Percentiles rank a stretch among this genome's conserved stretches.
Evolutionary conservation across 805 yeast species (phyloP).

Genomic region (Wickerhamiella vanderwaltii): DNA sequence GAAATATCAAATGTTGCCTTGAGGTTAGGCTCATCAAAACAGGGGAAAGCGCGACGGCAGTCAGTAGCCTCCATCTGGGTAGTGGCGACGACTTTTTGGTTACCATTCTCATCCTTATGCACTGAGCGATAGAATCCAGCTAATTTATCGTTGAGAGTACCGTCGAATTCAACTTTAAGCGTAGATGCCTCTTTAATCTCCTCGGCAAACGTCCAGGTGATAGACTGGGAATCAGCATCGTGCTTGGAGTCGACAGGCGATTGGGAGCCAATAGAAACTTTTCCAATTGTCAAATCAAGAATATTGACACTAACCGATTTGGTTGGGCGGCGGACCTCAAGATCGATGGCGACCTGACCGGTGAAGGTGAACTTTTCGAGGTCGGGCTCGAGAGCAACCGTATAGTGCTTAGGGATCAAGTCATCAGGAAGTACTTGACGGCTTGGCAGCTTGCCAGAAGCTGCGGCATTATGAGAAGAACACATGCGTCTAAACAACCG

Average conservation of each 20-base stretch:
- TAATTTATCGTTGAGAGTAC: slow-evolving; percentile 53
- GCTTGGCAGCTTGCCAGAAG: slow-evolving; percentile 14
- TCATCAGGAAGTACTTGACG: slow-evolving; percentile 45
- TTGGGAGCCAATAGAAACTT: slow-evolving; percentile 24
- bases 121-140: slow-evolving; percentile 63
- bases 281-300: slow-evolving; percentile 47
- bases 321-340: slow-evolving; percentile 35
- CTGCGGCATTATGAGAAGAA: slow-evolving; percentile 16
- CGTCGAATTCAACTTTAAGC: slow-evolving; percentile 42
- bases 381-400: slow-evolving; percentile 54
- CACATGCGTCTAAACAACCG: slow-evolving; percentile 16
- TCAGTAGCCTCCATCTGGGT: slow-evolving; percentile 70
- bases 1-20: slow-evolving; percentile 54
- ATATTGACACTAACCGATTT: slow-evolving; percentile 43
- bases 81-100: slow-evolving; percentile 46
- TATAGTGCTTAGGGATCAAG: slow-evolving; percentile 66
- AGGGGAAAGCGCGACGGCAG: slow-evolving; percentile 68
- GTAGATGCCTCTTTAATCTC: slow-evolving; percentile 37
- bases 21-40: slow-evolving; percentile 58
- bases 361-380: slow-evolving; percentile 29
- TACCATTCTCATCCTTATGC: slow-evolving; percentile 41
- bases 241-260: slow-evolving; percentile 26
- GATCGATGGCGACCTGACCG: slow-evolving; percentile 31
- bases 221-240: slow-evolving; percentile 49
- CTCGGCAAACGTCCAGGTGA: slow-evolving; percentile 44